Evolutionary conservation across 2,329 filamentous ascomycete genomes (phyloP).

Genomic region (Colletotrichum siamense): DNA sequence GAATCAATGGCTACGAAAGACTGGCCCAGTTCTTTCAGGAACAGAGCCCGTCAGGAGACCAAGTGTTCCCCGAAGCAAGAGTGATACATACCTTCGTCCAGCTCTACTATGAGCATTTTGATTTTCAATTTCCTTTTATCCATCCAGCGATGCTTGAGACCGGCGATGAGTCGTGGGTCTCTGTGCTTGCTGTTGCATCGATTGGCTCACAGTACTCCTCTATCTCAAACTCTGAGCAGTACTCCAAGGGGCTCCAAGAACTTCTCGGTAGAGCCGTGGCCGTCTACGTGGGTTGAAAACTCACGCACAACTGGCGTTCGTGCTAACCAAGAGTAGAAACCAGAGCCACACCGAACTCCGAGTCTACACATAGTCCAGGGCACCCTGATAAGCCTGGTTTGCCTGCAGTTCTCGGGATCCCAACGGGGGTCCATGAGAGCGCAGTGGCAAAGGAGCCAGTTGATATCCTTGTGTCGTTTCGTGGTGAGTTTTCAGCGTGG

Average conservation of each 20-base stretch:
- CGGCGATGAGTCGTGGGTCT: not conserved
- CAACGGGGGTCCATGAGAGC: not conserved
- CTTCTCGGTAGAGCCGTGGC: not conserved
- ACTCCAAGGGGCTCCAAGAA: not conserved
- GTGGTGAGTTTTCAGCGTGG: too few species aligned
- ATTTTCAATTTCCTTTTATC: not conserved
- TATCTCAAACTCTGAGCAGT: not conserved
- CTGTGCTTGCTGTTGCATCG: not conserved
- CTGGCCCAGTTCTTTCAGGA: not conserved
- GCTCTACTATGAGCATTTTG: not conserved
- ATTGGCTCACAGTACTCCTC: not conserved
- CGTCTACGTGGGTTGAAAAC: not conserved
- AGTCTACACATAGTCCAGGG: not conserved
- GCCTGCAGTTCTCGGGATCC: not conserved
- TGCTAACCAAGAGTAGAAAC: accelerated
- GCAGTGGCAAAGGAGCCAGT: not conserved
- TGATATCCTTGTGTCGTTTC: not conserved
- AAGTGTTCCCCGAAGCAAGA: not conserved
- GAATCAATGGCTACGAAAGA: not conserved
- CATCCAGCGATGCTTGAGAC: not conserved
- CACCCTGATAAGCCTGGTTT: not conserved
- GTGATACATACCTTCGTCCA: not conserved
- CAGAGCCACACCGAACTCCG: not conserved
- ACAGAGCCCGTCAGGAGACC: accelerated
- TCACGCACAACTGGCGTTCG: not conserved